These are phyloP conservation scores for Smallanthus sonchifolius DNA, from an alignment of 129 eudicot genomes.

Conservation along the genomic window DNA sequence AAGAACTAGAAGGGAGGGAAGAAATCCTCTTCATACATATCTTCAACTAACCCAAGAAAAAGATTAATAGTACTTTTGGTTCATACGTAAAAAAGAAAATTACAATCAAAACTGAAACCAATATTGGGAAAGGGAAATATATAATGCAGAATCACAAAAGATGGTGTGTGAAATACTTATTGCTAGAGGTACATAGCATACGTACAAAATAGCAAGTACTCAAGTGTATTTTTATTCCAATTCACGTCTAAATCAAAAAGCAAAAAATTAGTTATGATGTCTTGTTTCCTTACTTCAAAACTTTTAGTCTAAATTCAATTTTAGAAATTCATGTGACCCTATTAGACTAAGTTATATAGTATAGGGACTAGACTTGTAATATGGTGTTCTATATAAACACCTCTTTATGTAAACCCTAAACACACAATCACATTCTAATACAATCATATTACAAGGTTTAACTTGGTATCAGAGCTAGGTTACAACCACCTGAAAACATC, in stretches of 20 bases:
- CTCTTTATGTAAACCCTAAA: too few relatives aligned
- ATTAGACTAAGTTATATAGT: too few relatives aligned
- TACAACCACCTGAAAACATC: too few relatives aligned
- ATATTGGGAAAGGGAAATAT: not conserved
- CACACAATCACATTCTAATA: too few relatives aligned
- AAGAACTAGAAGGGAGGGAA: conserved; percentile 1
- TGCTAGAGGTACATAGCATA: not conserved
- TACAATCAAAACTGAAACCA: not conserved
- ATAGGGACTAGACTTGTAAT: too few relatives aligned
- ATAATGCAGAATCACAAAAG: not conserved
- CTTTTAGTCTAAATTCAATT: not conserved
- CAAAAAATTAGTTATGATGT: not conserved
- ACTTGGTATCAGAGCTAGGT: too few relatives aligned
- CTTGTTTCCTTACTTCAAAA: not conserved
- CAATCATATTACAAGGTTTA: too few relatives aligned
- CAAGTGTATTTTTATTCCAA: not conserved
- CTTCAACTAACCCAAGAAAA: not conserved
- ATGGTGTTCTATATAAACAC: too few relatives aligned
- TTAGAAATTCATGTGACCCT: not conserved
- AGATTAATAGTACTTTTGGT: not conserved
- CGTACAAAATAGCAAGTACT: not conserved
- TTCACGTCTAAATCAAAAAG: not conserved
- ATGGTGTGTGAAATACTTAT: not conserved
- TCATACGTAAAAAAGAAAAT: not conserved
- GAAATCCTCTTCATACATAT: not conserved